Evolutionary conservation across 805 yeast genomes (phyloP), one percentile per base, ranked within the genome.

Genomic region (Metschnikowia aberdeeniae): DNA sequence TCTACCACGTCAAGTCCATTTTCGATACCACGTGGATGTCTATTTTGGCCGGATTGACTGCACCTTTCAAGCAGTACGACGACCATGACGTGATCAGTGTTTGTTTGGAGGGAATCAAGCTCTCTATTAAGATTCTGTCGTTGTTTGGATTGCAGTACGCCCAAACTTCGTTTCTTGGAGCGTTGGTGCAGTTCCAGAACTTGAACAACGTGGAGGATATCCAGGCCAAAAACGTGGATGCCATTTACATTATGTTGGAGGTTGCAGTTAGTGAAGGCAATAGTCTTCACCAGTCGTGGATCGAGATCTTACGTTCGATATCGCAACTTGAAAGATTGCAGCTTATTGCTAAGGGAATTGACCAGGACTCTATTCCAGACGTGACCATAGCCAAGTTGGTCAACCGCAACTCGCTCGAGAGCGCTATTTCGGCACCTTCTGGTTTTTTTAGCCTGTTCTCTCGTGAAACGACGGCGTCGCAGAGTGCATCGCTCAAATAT

Each of bases 11-110:
- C 12, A 84, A 79, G 60, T 90, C 97, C 1, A 87, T 95, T 60
- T 92, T 93, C 67, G 97, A 92, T 57, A 88, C 88, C 13, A 70
- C 86, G 36, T 93, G 99, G 99, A 90, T 95, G 97, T 89, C 97
- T 0, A 79, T 93, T 39, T 73, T 93, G 53, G 98, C 98, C 6
- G 97, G 95, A 0, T 73, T 93, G 40, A 89, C 97, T 0, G 92
- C 95, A 3, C 95, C 97, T 5, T 89, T 90, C 70, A 89, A 85
- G 60, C 97, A 89, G 44, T 82, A 84, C 51, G 89, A 86, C 54
- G 93, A 87, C 54, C 76, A 74, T 17, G 89, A 83, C 44, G 76
- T 85, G 9, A 77, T 86, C 4, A 77, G 72, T 40, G 66, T 76
- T 7, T 84, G 97, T 54, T 67, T 93, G 43, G 96, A 88, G 52